phyloP scores from a whole-genome alignment of 495 filamentous ascomycete species.

The Aspergillus biplanus region DNA sequence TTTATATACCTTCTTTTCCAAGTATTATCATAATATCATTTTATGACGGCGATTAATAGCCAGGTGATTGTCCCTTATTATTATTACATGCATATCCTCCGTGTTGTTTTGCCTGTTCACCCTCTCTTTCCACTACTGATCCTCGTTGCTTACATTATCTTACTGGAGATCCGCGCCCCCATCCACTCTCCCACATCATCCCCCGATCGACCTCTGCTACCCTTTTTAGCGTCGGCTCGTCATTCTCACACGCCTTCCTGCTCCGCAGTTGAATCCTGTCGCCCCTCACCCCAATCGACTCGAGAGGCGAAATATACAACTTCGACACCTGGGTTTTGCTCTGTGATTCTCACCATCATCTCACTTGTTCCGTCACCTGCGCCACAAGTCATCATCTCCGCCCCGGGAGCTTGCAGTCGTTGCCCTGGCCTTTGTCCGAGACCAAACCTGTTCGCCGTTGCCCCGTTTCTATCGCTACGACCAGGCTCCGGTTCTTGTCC shows the following conservation, averaged over 20 bases:
- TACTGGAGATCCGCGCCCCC: conserved; percentile 29
- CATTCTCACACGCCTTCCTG: conserved; percentile 30
- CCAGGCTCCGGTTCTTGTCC: conserved; percentile 22
- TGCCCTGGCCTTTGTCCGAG: conserved; percentile 26
- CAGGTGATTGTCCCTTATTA: conserved; percentile 10
- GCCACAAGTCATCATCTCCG: conserved; percentile 25
- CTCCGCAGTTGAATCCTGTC: conserved; percentile 33
- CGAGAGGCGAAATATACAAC: conserved; percentile 15
- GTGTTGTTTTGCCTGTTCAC: conserved; percentile 18
- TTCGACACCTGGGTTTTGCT: conserved; percentile 14
- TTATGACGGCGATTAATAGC: neutral
- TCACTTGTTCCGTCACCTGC: conserved; percentile 26
- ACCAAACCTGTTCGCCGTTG: conserved; percentile 12
- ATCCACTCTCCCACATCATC: conserved; percentile 33
- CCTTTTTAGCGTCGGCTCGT: conserved; percentile 36
- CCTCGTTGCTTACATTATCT: conserved; percentile 35
- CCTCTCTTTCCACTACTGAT: conserved; percentile 10
- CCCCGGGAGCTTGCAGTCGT: conserved; percentile 28
- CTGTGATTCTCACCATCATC: conserved; percentile 16
- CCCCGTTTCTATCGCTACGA: conserved; percentile 19
- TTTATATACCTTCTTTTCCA: neutral
- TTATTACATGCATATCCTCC: conserved; percentile 25
- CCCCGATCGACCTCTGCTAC: conserved; percentile 32
- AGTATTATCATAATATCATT: conserved; percentile 6
- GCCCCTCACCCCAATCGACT: conserved; percentile 27